Conservation (phyloP, 208 protist species). For the Trypanosomatidae sp. region DNA sequence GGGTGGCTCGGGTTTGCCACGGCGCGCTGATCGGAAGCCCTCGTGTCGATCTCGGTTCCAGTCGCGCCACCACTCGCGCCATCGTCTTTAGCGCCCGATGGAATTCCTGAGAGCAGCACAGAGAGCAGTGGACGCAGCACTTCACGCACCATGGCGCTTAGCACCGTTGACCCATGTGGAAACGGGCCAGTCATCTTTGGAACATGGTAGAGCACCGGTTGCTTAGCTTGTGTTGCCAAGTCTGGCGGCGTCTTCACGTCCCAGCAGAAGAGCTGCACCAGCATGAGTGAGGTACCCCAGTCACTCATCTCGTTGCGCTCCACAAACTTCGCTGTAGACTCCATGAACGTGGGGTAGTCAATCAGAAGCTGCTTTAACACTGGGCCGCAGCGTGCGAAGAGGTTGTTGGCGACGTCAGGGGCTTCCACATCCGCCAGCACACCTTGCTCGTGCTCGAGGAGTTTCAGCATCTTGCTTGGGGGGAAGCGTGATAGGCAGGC, state of each 20-base stretch:
- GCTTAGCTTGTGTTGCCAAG: neutral
- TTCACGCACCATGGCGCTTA: conserved; percentile 11
- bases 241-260: conserved; percentile 12
- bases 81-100: neutral
- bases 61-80: neutral
- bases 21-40: neutral
- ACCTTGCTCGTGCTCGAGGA: neutral
- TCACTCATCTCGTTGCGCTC: conserved; percentile 17
- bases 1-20: neutral
- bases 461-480: conserved; percentile 11
- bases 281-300: conserved; percentile 22
- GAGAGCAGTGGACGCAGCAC: conserved; percentile 18
- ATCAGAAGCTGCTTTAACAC: conserved; percentile 17
- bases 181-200: neutral
- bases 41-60: neutral
- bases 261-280: conserved; percentile 23
- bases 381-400: conserved; percentile 1
- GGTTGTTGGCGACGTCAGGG: neutral
- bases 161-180: conserved; percentile 3
- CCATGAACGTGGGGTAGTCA: conserved; percentile 26
- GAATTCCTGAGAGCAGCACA: conserved; percentile 1
- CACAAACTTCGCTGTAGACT: conserved; percentile 13
- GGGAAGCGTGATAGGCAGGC: conserved; percentile 21
- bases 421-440: neutral
- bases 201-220: conserved; percentile 5